A percentile compares a stretch with the other conserved stretches of the same genome.
phyloP scores from a whole-genome alignment of 2,329 filamentous ascomycete genomes.

The Botrytis medusae region DNA sequence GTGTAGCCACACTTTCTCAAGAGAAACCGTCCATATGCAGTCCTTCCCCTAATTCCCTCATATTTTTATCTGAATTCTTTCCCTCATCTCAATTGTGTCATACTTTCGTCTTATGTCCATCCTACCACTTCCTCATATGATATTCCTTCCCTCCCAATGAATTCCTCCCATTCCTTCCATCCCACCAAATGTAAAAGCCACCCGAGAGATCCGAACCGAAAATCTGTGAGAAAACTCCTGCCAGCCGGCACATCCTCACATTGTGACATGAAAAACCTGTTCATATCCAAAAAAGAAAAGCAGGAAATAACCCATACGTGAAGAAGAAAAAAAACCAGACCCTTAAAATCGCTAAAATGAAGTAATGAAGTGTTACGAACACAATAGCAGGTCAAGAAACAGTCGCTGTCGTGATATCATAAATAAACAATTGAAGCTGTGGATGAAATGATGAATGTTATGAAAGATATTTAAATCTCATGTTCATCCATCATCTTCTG shows the following conservation, averaged over 20 bases:
- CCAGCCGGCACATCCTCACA: slow-evolving; percentile 20
- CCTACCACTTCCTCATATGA: neutral
- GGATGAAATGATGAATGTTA: slow-evolving; percentile 4
- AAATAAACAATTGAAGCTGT: slow-evolving; percentile 30
- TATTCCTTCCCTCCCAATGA: slow-evolving; percentile 10
- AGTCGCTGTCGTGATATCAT: slow-evolving; percentile 38
- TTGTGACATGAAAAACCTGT: slow-evolving; percentile 20
- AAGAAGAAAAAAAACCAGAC: slow-evolving; percentile 16
- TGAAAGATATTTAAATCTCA: slow-evolving; percentile 4
- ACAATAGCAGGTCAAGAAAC: slow-evolving; percentile 28
- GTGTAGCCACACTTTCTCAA: slow-evolving; percentile 18
- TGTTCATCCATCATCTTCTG: slow-evolving; percentile 34
- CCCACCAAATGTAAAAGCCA: slow-evolving; percentile 21
- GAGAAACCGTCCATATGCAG: slow-evolving; percentile 20
- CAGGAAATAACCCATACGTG: neutral
- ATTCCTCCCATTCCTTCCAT: slow-evolving; percentile 15
- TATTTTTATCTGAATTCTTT: slow-evolving; percentile 9
- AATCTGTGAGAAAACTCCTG: slow-evolving; percentile 20
- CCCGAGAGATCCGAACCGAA: slow-evolving; percentile 10
- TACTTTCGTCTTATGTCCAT: slow-evolving; percentile 12
- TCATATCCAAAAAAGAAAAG: slow-evolving; percentile 16
- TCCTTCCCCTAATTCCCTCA: neutral
- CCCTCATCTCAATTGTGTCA: slow-evolving; percentile 12
- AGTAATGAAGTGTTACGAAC: slow-evolving; percentile 25
- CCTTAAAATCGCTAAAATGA: slow-evolving; percentile 27